Conservation (phyloP, 2,329 filamentous ascomycete species). For the Colletotrichum musicola region DNA sequence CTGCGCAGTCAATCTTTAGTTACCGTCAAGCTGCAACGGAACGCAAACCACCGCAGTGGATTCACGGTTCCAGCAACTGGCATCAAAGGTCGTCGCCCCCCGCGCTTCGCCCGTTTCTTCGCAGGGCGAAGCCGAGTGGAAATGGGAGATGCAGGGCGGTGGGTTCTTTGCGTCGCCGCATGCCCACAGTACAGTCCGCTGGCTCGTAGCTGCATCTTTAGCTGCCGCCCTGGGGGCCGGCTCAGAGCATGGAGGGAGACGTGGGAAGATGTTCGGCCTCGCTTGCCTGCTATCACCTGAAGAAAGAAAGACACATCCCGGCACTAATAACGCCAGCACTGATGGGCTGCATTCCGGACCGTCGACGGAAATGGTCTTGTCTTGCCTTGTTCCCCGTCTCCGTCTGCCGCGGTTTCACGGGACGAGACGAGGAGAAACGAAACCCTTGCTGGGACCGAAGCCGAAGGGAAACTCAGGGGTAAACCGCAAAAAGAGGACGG, state of each 20-base stretch:
- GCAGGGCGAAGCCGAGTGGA: conserved; percentile 24
- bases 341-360: conserved; percentile 15
- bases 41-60: too few relatives aligned
- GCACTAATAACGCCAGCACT: neutral
- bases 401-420: conserved; percentile 33
- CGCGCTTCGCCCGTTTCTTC: conserved; percentile 26
- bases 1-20: conserved; percentile 3
- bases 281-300: neutral
- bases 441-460: conserved; percentile 7
- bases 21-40: neutral
- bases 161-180: conserved; percentile 16
- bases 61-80: neutral
- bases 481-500: conserved; percentile 4
- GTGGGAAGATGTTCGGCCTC: neutral
- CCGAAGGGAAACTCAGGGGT: conserved; percentile 12
- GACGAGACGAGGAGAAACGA: conserved; percentile 26
- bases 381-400: conserved; percentile 21
- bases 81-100: neutral
- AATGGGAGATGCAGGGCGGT: conserved; percentile 29
- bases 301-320: neutral
- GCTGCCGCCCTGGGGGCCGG: conserved; percentile 5
- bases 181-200: conserved; percentile 1
- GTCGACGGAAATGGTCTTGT: conserved; percentile 15
- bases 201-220: conserved; percentile 4
- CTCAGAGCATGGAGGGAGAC: neutral